A percentile compares a stretch with the other conserved stretches of the same genome.
Conservation (phyloP, 2,329 filamentous ascomycete species). For the Colletotrichum tropicale region DNA sequence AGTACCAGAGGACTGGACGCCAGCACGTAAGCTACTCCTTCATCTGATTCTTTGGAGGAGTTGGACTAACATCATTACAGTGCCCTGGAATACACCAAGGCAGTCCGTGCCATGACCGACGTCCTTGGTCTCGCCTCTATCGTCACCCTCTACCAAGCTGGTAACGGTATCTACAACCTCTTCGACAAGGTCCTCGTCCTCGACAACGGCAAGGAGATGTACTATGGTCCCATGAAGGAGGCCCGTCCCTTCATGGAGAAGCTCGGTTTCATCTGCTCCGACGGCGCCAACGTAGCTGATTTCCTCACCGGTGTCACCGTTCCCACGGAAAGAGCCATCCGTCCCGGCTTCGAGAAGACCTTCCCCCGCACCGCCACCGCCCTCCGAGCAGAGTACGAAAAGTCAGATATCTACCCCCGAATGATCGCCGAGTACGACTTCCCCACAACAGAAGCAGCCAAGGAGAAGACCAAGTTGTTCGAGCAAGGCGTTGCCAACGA, state of each 20-base stretch:
- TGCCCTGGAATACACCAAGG: conserved; percentile 64
- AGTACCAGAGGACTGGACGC: conserved; percentile 70
- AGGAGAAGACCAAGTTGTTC: conserved; percentile 57
- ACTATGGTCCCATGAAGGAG: conserved; percentile 63
- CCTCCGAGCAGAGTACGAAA: conserved; percentile 55
- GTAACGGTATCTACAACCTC: conserved; percentile 71
- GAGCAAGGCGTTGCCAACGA: conserved; percentile 54
- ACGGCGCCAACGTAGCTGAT: conserved; percentile 68
- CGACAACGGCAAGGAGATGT: conserved; percentile 69
- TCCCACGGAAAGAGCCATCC: conserved; percentile 71
- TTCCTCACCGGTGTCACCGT: conserved; percentile 70
- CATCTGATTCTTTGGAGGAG: neutral
- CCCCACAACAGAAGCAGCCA: conserved; percentile 52
- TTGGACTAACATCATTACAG: conserved; percentile 21
- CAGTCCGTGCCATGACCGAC: conserved; percentile 68
- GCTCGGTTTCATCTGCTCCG: conserved; percentile 65
- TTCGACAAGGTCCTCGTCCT: conserved; percentile 75
- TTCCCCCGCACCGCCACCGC: conserved; percentile 50
- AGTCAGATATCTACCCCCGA: conserved; percentile 49
- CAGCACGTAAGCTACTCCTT: conserved; percentile 48
- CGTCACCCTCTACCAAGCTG: conserved; percentile 72
- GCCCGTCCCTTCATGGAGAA: conserved; percentile 69
- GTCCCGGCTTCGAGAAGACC: conserved; percentile 35
- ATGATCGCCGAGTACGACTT: conserved; percentile 65
- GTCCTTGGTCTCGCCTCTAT: conserved; percentile 63